Percentiles rank a stretch among this genome's conserved stretches.
Evolutionary conservation across 805 yeast species (phyloP).

Genomic region (Torulaspora gathmanii): DNA sequence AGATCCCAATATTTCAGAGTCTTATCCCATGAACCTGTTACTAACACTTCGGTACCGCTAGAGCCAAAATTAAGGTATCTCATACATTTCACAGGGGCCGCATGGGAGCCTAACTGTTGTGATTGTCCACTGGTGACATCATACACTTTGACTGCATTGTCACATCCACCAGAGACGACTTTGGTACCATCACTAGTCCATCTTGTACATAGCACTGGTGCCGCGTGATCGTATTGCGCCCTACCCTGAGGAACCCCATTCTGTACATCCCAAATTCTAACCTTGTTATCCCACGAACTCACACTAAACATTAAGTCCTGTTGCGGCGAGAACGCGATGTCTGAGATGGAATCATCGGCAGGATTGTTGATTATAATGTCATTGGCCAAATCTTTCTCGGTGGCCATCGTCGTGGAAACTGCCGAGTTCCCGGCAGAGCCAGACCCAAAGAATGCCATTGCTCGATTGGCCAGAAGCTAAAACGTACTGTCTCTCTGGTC

Average conservation of each 20-base stretch:
- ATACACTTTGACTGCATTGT: constrained; percentile 76
- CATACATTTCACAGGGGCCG: constrained; percentile 69
- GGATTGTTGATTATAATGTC: constrained; percentile 70
- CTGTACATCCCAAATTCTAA: constrained; percentile 82
- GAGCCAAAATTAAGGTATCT: constrained; percentile 81
- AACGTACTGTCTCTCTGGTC: background rate
- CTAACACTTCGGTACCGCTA: constrained; percentile 70
- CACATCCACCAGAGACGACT: constrained; percentile 85
- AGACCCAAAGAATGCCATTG: constrained; percentile 24
- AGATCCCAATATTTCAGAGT: constrained; percentile 93
- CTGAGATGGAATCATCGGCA: constrained; percentile 89
- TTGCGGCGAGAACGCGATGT: constrained; percentile 78
- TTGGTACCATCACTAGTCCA: constrained; percentile 87
- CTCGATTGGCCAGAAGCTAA: background rate
- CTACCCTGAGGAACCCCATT: constrained; percentile 81
- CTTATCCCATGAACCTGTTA: constrained; percentile 95
- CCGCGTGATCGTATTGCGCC: constrained; percentile 85
- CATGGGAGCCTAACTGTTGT: constrained; percentile 82
- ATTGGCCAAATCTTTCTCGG: constrained; percentile 46
- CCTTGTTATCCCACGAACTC: constrained; percentile 93
- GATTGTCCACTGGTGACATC: constrained; percentile 80
- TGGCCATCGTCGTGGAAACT: constrained; percentile 27
- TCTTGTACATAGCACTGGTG: constrained; percentile 74
- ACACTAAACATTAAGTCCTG: constrained; percentile 72
- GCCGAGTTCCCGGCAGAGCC: constrained; percentile 14